Base-by-base conservation (phyloP, 331 rosid genomes). In the Rosa hybrid region DNA sequence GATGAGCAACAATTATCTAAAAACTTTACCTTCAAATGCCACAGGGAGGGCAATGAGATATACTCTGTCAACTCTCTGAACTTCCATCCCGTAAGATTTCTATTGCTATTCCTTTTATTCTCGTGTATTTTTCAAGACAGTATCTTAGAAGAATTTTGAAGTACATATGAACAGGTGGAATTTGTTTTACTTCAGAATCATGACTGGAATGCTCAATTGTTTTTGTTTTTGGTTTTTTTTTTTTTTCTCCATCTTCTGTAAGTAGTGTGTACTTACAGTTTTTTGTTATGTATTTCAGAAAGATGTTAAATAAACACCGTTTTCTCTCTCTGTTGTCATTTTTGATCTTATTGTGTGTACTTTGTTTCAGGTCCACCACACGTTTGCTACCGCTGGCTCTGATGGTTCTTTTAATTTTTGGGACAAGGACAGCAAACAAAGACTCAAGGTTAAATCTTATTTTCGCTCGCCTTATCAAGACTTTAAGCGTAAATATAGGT, bases 341-440 rank as follows among this genome's bases (percentile, higher is more conserved):
- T 49, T 11, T 30, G 8, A 64, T 71, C 80, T 30, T 20, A 64
- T 20, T 72, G 80, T 60, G 34, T 60, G 69, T 54, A 46, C 67
- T 79, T 77, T 53, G 65, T 49, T 84, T 45, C 86, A 95, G 99
- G 78, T 93, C 68, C 94, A 95, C 86, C 97, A 91, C 85, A 95
- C 99, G 72, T 93, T 95, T 80, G 97, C 97, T 81, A 93, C 99
- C 73, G 90, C 99, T 50, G 99, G 99, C 67, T 95, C 98, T 63
- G 98, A 93, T 82, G 99, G 99, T 21, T 94, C 98, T 74, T 93
- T 91, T 85, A 91, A 95, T 86, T 93, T 95, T 92, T 93, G 99
- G 98, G 96, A 95, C 59, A 92, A 95, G 83, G 98, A 95, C 90
- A 95, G 97, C 83, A 95, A 92, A 82, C 98, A 95, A 83, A 95